Evolutionary conservation across 345 rosid genomes (phyloP), one percentile per base, ranked within the genome.

Genomic region (Clarkia xantiana): DNA sequence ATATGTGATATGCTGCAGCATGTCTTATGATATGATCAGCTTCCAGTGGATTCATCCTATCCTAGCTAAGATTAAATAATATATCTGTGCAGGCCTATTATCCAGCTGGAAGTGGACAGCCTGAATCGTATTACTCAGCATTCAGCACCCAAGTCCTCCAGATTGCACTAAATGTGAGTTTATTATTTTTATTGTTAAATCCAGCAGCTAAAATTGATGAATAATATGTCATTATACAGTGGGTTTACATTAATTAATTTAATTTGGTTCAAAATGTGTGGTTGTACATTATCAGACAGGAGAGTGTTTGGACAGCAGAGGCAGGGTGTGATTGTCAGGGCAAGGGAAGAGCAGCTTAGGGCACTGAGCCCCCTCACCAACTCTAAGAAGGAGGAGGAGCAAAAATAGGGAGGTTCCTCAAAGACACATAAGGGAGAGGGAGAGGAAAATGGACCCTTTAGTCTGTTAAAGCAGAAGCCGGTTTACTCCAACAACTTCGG

Each of bases 401-500:
- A 48, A 0, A 12, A 50, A 18, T 52, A 54, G 6, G 0, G 17
- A 18, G 23, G 22, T 1, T 23, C 16, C n/a, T 1, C 47, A 14
- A 25, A 29, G 41, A 15, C 40, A 10, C n/a, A n/a, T n/a, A n/a
- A n/a, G n/a, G n/a, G n/a, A n/a, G n/a, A n/a, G n/a, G n/a, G n/a
- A n/a, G n/a, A n/a, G n/a, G n/a, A n/a, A n/a, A 4, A 20, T 42
- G 55, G 49, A n/a, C 76, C 75, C 6, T 71, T 67, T 65, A 71
- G 60, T 53, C 40, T 77, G 51, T 40, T 62, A 52, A 9, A 19
- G 14, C 36, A 50, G 18, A 45, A 61, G 13, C 69, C 77, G n/a
- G n/a, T 43, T 38, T 71, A 75, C 61, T 55, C 71, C 57, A 71
- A 77, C 46, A 52, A 69, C 14, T 65, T 62, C 15, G 81, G 81